Percentiles rank a stretch among this genome's conserved stretches.
These are phyloP conservation scores for Echinosophora koreensis DNA, from an alignment of 306 rosid genomes.

Conservation along the genomic window DNA sequence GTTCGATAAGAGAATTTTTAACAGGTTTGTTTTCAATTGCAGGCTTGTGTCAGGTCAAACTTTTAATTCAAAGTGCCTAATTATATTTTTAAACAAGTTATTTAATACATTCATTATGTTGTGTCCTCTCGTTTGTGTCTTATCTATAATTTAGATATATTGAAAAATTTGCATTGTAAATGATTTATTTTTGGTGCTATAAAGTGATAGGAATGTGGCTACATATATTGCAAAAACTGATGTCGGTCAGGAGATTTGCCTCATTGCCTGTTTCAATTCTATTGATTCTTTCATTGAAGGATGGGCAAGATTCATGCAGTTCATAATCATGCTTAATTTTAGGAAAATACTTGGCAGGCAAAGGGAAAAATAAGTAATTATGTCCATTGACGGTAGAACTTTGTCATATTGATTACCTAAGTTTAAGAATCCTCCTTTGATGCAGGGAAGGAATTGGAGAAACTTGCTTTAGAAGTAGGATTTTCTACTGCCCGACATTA, in stretches of 20 bases:
- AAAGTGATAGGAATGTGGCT: constrained; percentile 10
- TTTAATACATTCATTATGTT: background rate
- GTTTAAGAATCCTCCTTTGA: constrained; percentile 41
- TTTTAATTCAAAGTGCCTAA: background rate
- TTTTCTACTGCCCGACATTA: constrained; percentile 76
- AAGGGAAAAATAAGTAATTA: background rate
- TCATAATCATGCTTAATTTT: background rate
- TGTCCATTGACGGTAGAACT: constrained; percentile 28
- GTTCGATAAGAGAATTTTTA: constrained; percentile 79
- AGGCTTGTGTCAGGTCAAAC: background rate
- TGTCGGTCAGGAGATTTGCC: background rate
- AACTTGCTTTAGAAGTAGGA: constrained; percentile 81
- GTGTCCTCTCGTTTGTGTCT: constrained; percentile 6
- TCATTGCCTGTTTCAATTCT: background rate
- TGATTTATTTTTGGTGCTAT: constrained; percentile 17
- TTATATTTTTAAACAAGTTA: background rate
- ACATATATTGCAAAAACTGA: background rate
- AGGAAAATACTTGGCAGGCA: background rate
- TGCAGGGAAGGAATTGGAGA: constrained; percentile 86
- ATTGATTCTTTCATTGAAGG: constrained; percentile 8
- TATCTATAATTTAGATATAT: background rate
- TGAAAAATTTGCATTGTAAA: background rate
- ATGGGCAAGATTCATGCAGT: background rate
- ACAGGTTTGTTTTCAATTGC: constrained; percentile 65
- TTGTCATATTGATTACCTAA: constrained; percentile 31